Percentiles rank a stretch among this genome's conserved stretches.
phyloP scores from a whole-genome alignment of 2,329 filamentous ascomycete species.

The Coniochaeta prunicola region DNA sequence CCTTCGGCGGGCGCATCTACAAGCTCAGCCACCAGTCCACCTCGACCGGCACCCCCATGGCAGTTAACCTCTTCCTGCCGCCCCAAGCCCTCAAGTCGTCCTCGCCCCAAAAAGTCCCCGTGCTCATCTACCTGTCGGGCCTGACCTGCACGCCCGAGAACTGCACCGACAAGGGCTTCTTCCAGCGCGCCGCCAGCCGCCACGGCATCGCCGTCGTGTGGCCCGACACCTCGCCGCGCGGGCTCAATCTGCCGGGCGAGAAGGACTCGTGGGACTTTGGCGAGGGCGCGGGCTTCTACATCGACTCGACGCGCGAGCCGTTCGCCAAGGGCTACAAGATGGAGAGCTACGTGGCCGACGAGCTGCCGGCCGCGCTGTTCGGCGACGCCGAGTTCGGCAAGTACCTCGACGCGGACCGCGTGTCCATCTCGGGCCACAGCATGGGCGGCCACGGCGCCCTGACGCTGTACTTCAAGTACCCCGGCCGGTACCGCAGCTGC shows the following conservation, averaged over 20 bases:
- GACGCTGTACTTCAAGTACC: conserved; percentile 86
- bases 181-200: conserved; percentile 73
- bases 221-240: conserved; percentile 90
- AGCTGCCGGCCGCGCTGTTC: conserved; percentile 77
- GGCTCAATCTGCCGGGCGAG: conserved; percentile 73
- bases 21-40: conserved; percentile 84
- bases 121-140: conserved; percentile 89
- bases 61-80: conserved; percentile 86
- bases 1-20: conserved; percentile 88
- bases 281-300: conserved; percentile 86
- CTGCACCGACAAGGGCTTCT: conserved; percentile 77
- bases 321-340: conserved; percentile 80
- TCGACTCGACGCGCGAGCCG: conserved; percentile 72
- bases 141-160: conserved; percentile 93
- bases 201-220: conserved; percentile 88
- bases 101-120: conserved; percentile 59
- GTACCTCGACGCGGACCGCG: conserved; percentile 59
- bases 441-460: conserved; percentile 97
- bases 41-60: conserved; percentile 81
- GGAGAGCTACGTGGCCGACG: conserved; percentile 85
- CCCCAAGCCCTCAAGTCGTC: conserved; percentile 49
- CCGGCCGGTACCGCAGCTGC: conserved; percentile 80
- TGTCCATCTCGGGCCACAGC: conserved; percentile 87
- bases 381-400: conserved; percentile 53
- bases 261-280: conserved; percentile 90